Base-by-base conservation (phyloP, 1,139 yeast genomes). In the Debaryomycetaceae sp. region DNA sequence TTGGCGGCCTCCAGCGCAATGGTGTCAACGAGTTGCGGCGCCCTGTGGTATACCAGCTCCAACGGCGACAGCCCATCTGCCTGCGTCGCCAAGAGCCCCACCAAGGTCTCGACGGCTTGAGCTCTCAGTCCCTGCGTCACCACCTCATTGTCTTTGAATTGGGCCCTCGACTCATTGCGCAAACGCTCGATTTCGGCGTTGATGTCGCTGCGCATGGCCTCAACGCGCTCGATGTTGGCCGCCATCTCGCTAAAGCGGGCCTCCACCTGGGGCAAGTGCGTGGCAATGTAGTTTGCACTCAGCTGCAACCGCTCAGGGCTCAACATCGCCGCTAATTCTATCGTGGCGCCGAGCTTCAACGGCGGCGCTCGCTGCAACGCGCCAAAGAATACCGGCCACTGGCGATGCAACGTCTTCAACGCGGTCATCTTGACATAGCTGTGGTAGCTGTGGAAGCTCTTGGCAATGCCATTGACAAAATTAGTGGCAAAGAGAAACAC, bases 401-500 rank as follows among this genome's bases (percentile, higher is more conserved):
- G 45, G 16, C 56, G 50, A 19, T 65, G 61, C 25, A 75, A 53
- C 3, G 78, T 65, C 38, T 75, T 71, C 27, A 60, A 49, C 32
- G 63, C 65, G 19, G 80, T 50, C 15, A 68, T 49, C 31, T 59
- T 60, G 30, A 78, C 58, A 34, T 69, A 65, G 28, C 69, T 74
- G 29, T 64, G 57, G 27, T 73, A 67, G 15, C 61, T 66, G 34
- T 67, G 65, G 46, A 75, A 77, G 23, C 60, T 61, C 42, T 71
- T 75, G 35, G 75, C 79, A 24, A 74, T 58, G 32, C 71, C 73
- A 40, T 53, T 46, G 22, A 71, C 61, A 48, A 74, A 75, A 28
- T 65, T 60, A 18, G 75, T 67, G 27, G 76, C 67, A 48, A 80
- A 80, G 44, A 78, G 81, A 32, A 73, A 66, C 6, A 80, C 66